Base-by-base conservation (phyloP, 257 asterid species). In the Capsicum pubescens region DNA sequence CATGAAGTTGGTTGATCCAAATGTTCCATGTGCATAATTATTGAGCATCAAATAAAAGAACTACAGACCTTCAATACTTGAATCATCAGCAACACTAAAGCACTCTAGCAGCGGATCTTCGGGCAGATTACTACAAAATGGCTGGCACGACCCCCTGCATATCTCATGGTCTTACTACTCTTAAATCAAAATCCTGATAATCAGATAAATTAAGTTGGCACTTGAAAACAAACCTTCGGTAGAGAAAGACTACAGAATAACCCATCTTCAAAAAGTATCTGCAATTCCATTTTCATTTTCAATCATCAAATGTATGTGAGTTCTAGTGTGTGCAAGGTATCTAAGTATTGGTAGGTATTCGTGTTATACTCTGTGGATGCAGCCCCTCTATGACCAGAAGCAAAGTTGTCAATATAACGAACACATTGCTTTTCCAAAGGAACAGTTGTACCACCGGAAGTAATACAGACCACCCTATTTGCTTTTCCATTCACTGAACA, bases 371-470 rank as follows among this genome's bases (percentile, higher is more conserved):
- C 97, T 7, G 98, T 94, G 60, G 99, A 93, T 71, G 99, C 93
- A 82, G 98, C 97, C 90, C 98, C 99, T 90, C 98, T 91, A 80
- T 93, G 95, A 83, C 99, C 98, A 9, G 98, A 96, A 93, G 95
- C 90, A 89, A 96, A 96, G 87, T 96, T 96, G 90, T 96, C 98
- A 46, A 96, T 94, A 82, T 88, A 94, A 67, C 99, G 98, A 84
- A 96, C 99, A 87, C 95, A 92, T 21, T 91, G 90, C 78, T 87
- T 94, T 84, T 96, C 98, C 87, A 96, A 86, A 84, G 99, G 99
- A 87, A 94, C 98, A 14, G 97, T 92, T 83, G 99, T 96, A 72
- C 99, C 98, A 81, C 99, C 99, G 74, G 98, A 94, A 86, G 99
- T 93, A 84, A 96, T 93, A 70, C 97, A 94, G 19, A 92, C 99